Base-by-base conservation (phyloP, 202 grass and related monocot species). In the Elaeis oleifera region DNA sequence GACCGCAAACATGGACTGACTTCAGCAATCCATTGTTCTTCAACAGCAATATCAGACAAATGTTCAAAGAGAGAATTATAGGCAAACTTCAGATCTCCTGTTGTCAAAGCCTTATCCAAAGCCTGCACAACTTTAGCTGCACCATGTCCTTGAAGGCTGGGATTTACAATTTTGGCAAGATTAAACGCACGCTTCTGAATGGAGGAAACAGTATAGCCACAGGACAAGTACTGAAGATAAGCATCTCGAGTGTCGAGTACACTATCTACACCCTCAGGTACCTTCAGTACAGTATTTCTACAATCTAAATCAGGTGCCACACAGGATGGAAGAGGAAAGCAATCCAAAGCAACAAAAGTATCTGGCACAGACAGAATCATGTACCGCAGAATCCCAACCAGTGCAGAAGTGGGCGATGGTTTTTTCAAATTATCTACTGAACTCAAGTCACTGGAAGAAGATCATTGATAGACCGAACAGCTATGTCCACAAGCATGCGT, bases 11-110 rank as follows among this genome's bases (percentile, higher is more conserved):
- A 87, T 75, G 88, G 88, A 68, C 88, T 99, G 53, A 99, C 83
- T 84, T 99, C 94, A 78, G 84, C 80, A 68, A 99, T 82, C 94
- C 94, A 99, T 63, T 80, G 85, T 67, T 99, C 94, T 74, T 99
- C 88, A 82, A 99, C 81, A 56, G 83, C 61, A 54, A 75, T 49
- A 87, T 99, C 83, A 68, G 80, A 89, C 63, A 99, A 76, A 89
- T 99, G 85, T 64, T 99, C 90, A 80, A 99, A 99, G 17, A 99
- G 80, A 55, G 75, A 86, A 58, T 54, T 84, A 63, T 94, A 99
- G 53, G 85, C 94, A 74, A 82, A 59, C 72, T 69, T 78, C 51
- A 99, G 70, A 70, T 89, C 84, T 54, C 88, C 94, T 0, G 71
- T 78, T 17, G 82, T 73, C 70, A 89, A 70, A 73, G 83, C 88